Evolutionary conservation across 176 grass and related monocot species (phyloP), one percentile per base, ranked within the genome.

Genomic region (Calamus simplicifolius): DNA sequence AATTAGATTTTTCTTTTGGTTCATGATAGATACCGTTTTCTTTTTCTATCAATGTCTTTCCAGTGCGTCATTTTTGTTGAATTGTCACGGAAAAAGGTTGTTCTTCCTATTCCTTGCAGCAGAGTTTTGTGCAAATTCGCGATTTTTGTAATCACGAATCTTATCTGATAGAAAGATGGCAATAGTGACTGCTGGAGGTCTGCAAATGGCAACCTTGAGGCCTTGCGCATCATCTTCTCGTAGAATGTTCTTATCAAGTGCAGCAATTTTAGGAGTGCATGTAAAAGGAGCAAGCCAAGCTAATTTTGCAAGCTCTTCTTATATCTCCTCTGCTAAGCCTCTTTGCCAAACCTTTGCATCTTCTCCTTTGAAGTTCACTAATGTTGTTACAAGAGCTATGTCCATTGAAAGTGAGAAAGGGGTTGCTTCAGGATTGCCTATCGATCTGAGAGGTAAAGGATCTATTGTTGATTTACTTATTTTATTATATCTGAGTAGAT

Each of bases 371-470:
- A 75, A 51, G n/a, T 43, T 25, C 12, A 14, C 25, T 26, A 79
- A 51, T 38, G 29, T 89, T 70, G 50, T 75, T 19, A 73, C 72
- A 17, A 89, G 79, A 72, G 76, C 90, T 10, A 86, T 95, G 85
- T 80, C 79, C 16, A 60, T 52, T 38, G 73, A 61, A 61, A 66
- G 74, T 21, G 70, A 57, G 23, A 69, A 84, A 51, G 57, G 50
- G 4, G 57, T 31, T 50, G 59, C 53, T 29, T 79, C 56, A 25
- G 90, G 85, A 19, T 84, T 95, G 51, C 82, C 90, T 49, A 89
- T 95, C 64, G 85, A 95, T 74, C 79, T 95, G 49, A 81, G 70
- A 79, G 90, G 90, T 95, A 70, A 73, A 61, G 23, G 50, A 43
- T 13, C 1, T 43, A 12, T 43, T 43, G 15, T 26, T 19, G 4